Conservation (phyloP, 129 eudicot genomes). For the Ambrosia artemisiifolia region DNA sequence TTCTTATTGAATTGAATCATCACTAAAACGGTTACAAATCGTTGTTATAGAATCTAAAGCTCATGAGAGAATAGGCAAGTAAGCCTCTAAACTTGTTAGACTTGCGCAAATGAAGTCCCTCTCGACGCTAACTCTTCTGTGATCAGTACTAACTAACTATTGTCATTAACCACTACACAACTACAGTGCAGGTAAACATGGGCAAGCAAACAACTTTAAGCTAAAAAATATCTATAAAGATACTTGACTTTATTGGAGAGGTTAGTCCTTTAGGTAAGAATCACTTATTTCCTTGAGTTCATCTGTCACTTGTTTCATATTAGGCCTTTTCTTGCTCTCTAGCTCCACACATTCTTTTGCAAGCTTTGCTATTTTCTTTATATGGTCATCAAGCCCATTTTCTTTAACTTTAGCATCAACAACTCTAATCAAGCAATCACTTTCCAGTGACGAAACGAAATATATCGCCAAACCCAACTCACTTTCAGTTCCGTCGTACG, state of each 20-base stretch:
- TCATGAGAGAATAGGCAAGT: no score
- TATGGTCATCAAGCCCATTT: constrained; percentile 18
- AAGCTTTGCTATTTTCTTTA: constrained; percentile 13
- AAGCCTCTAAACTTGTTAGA: no score
- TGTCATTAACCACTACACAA: no score
- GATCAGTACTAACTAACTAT: no score
- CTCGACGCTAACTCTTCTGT: no score
- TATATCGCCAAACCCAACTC: constrained; percentile 20
- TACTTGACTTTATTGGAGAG: constrained; percentile 13
- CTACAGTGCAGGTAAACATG: no score
- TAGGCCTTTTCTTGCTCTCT: constrained; percentile 28
- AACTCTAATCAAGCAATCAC: constrained; percentile 18
- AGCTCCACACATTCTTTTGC: constrained; percentile 20
- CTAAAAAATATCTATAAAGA: neutral
- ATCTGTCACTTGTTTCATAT: constrained; percentile 19
- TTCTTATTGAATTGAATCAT: no score
- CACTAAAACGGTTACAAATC: no score
- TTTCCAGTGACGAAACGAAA: constrained; percentile 18
- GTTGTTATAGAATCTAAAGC: no score
- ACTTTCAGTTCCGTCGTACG: constrained; percentile 9
- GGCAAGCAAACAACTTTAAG: no score
- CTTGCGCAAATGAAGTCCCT: no score
- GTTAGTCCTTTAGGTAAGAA: constrained; percentile 10
- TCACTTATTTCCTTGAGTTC: constrained; percentile 10
- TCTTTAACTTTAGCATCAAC: constrained; percentile 27